Base-by-base conservation (phyloP, 225 moss, liverwort and hornwort species). In the Straminergon stramineum region DNA sequence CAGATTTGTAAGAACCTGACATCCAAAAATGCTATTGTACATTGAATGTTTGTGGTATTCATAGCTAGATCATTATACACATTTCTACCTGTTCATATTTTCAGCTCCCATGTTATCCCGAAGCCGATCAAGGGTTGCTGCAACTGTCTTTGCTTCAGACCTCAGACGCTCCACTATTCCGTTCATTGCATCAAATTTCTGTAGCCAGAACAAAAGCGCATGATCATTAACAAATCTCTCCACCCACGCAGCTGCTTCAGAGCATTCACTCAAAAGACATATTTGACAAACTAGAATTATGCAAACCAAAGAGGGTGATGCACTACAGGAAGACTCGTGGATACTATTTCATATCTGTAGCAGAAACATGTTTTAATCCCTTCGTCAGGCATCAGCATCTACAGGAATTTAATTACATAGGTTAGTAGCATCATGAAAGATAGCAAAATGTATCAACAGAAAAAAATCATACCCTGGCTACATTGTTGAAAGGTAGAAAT, bases 151-250 rank as follows among this genome's bases (percentile, higher is more conserved):
- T 30, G 94, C 94, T 90, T 94, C 94, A 18, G 81, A 86, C 84
- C 91, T 90, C 13, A 94, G 81, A 55, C 94, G 92, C 80, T 94
- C 91, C 41, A 94, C 78, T 84, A 93, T 94, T 45, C 93, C 93
- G 43, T 93, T 93, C 73, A 94, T 80, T 48, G 93, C 92, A 77
- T 94, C 92, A 15, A 87, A 88, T 89, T 93, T 94, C 94, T 94
- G 93, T 79, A 56, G 35, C 35, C 79, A 91, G 84, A 82, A 53
- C 57, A 90, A 85, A 39, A 82, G 34, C 32, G 14, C 55, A 76
- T 52, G 37, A 52, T 85, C 57, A 90, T 37, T 63, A 67, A 65
- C n/a, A 55, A 16, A 84, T 15, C 16, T 73, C 30, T 53, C 76
- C 15, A 45, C 52, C 74, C 28, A 57, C 45, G 51, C 58, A 56